Conservation (phyloP, 1,284 basidiomycete species). For the Cryptococcus wingfieldii region DNA sequence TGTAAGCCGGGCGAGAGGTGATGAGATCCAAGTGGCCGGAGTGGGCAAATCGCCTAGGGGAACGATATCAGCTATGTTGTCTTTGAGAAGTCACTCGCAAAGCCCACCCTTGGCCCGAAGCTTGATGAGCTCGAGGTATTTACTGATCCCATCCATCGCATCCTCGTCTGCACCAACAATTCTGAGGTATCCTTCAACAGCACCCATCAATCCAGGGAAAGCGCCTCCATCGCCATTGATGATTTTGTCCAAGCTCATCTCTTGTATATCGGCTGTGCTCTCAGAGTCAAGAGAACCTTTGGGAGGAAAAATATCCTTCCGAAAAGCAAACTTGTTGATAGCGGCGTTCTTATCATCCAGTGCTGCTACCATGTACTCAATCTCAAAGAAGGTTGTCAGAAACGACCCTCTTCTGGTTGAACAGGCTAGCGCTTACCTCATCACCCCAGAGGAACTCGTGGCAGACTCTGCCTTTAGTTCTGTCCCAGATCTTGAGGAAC, state of each 20-base stretch:
- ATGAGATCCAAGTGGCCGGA: slow-evolving; percentile 91
- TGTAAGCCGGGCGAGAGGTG: slow-evolving; percentile 80
- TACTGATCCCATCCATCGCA: slow-evolving; percentile 63
- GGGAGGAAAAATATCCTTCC: slow-evolving; percentile 74
- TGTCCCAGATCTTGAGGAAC: slow-evolving; percentile 88
- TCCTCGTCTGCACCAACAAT: slow-evolving; percentile 72
- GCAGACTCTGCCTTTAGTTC: slow-evolving; percentile 82
- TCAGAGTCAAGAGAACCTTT: slow-evolving; percentile 33
- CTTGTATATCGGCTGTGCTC: slow-evolving; percentile 67
- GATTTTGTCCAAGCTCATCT: slow-evolving; percentile 89
- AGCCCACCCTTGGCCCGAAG: slow-evolving; percentile 70
- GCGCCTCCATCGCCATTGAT: slow-evolving; percentile 73
- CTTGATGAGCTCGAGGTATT: slow-evolving; percentile 75
- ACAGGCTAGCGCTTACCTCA: slow-evolving; percentile 60
- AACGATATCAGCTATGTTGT: background rate
- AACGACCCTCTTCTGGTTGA: background rate
- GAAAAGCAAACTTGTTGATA: slow-evolving; percentile 79
- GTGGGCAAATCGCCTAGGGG: slow-evolving; percentile 72
- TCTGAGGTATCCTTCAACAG: slow-evolving; percentile 78
- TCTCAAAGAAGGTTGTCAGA: slow-evolving; percentile 51
- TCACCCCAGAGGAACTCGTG: slow-evolving; percentile 98
- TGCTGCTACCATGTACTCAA: slow-evolving; percentile 93
- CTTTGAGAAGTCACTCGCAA: background rate
- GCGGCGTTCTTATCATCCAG: slow-evolving; percentile 74
- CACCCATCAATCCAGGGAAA: slow-evolving; percentile 81